Conservation (phyloP, 2,329 filamentous ascomycete species). For the Periglandula ipomoeae region DNA sequence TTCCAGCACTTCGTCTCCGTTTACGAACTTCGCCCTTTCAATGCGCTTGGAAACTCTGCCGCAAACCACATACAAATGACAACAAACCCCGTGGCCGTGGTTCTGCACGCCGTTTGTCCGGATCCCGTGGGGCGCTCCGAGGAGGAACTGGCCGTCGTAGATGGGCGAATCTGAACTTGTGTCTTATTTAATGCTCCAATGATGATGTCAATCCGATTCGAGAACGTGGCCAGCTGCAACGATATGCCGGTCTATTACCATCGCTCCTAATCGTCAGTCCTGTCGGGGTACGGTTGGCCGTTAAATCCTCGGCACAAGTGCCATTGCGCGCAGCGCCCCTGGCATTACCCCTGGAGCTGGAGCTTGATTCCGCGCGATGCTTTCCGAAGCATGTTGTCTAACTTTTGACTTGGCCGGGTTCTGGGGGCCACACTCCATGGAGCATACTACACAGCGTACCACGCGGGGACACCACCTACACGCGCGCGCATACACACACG, state of each 20-base stretch:
- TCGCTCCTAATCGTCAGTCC: background rate
- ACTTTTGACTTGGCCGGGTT: background rate
- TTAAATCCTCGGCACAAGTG: background rate
- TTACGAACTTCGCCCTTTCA: too few relatives aligned
- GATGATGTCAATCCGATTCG: background rate
- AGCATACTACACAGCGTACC: too few relatives aligned
- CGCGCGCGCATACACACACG: too few relatives aligned
- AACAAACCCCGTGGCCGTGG: background rate
- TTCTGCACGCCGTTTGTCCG: background rate
- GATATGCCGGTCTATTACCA: background rate
- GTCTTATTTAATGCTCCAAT: background rate
- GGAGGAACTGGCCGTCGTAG: background rate
- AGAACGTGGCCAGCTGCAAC: background rate
- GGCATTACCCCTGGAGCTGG: conserved; percentile 1
- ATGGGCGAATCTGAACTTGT: too few relatives aligned
- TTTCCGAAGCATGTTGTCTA: conserved; percentile 3
- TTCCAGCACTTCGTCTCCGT: too few relatives aligned
- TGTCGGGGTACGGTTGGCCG: too few relatives aligned
- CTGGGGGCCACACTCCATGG: background rate
- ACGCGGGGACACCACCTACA: too few relatives aligned
- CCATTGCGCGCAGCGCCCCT: too few relatives aligned
- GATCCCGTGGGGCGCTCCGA: background rate
- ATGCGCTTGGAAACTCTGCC: too few relatives aligned
- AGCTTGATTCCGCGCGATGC: conserved; percentile 2
- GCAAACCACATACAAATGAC: background rate